Evolutionary conservation across 202 grass and related monocot genomes (phyloP).

Genomic region (Dendrocalamus latiflorus): DNA sequence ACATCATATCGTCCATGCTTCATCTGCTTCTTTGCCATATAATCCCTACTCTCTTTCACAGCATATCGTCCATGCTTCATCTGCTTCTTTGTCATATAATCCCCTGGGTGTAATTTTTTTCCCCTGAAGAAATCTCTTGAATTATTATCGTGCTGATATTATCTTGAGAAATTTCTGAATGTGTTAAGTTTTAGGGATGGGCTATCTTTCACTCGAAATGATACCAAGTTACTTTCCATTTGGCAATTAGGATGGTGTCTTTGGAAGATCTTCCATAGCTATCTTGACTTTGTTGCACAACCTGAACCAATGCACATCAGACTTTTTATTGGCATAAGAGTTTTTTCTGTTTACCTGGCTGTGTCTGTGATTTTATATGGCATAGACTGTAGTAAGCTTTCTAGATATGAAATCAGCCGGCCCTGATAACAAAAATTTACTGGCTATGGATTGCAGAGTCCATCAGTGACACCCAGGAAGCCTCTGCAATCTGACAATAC

Average conservation of each 20-base stretch:
- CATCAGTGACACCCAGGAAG: slow-evolving; percentile 54
- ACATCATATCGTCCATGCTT: slow-evolving; percentile 8
- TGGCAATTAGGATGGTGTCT: not conserved
- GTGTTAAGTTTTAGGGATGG: not conserved
- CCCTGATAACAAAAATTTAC: slow-evolving; percentile 11
- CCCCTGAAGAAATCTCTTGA: not conserved
- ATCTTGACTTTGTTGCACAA: not conserved
- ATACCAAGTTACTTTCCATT: not conserved
- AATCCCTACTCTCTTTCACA: not conserved
- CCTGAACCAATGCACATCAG: not conserved
- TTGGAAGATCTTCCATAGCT: not conserved
- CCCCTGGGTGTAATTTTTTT: not conserved
- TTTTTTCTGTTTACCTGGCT: slow-evolving; percentile 6
- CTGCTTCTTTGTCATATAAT: not conserved
- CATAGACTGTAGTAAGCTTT: not conserved
- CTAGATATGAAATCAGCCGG: slow-evolving; percentile 11
- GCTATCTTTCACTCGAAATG: not conserved
- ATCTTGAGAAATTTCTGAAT: not conserved
- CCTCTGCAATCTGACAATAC: slow-evolving; percentile 65
- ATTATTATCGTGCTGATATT: not conserved
- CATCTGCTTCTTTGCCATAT: too few species aligned
- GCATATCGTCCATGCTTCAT: slow-evolving; percentile 13
- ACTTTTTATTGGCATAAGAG: not conserved
- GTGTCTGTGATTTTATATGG: not conserved
- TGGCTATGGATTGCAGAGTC: slow-evolving; percentile 41